Base-by-base conservation (phyloP, 108 stramenopile genomes). In the Nannochloropsis granulata region DNA sequence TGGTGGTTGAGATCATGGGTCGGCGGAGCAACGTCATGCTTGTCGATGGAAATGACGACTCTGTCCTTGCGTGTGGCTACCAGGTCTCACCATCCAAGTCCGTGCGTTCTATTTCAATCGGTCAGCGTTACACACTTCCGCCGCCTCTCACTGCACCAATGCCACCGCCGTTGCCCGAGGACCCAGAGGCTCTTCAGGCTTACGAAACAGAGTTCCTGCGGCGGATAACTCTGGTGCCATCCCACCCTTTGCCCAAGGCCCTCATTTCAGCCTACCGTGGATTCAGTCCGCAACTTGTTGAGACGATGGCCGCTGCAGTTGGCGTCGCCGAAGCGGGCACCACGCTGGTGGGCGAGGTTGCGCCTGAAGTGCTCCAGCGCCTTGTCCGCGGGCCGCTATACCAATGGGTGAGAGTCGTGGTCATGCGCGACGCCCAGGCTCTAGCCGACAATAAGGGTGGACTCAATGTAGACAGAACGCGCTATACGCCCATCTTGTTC, bases 1-100 rank as follows among this genome's bases (percentile, higher is more conserved):
- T 71, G 5, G 56, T 71, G 16, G 82, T 86, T 13, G 86, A 86
- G 79, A 83, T 86, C 79, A 86, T 86, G 82, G 81, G 82, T 21
- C 82, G 86, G 44, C 46, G 86, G 12, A 83, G 82, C 78, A 86
- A 86, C 79, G 86, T 83, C 23, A 44, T 83, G 44, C 43, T 83
- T 24, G 82, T 79, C 12, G 71, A 34, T 19, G 78, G 25, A 12
- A 79, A 71, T 16, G 12, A n/a, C 23, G 82, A 86, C 43, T 79
- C 78, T 13, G 79, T 86, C 11, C 46, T 82, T 11, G 82, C 82
- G n/a, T 86, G 82, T 56, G 82, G 82, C 26, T 86, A 86, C 71
- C 82, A 83, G 56, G 85, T 86, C 5, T 71, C 56, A 11, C 56
- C 56, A 71, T 71, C n/a, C 16, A 71, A 71, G n/a, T 71, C 56